phyloP scores from a whole-genome alignment of 192 early-diverging fungal genomes.

The Jimgerdemannia flammicorona region DNA sequence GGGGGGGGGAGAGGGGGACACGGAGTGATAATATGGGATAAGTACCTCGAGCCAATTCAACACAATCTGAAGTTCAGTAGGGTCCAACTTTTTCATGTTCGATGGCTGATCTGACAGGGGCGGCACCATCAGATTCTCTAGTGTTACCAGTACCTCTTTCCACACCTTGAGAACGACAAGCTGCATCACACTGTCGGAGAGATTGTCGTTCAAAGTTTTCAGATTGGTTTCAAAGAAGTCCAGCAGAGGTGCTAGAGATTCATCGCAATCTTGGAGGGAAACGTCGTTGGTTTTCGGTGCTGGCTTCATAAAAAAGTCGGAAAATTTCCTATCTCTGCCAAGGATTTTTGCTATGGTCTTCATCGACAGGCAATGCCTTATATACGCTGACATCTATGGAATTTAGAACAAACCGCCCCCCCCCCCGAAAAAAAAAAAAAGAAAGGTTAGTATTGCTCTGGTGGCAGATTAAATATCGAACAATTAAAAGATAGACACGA shows the following conservation, averaged over 20 bases:
- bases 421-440: conserved; percentile 6
- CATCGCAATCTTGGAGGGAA: conserved; percentile 52
- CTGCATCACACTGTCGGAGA: conserved; percentile 62
- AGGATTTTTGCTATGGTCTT: conserved; percentile 52
- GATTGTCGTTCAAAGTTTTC: conserved; percentile 57
- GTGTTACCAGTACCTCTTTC: conserved; percentile 62
- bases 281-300: conserved; percentile 30
- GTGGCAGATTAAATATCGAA: too few species aligned
- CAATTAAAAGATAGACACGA: too few species aligned
- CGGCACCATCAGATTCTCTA: conserved; percentile 70
- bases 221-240: conserved; percentile 77
- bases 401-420: too few species aligned
- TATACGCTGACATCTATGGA: conserved; percentile 52
- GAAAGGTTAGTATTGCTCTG: neutral
- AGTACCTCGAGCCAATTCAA: conserved; percentile 65
- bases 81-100: conserved; percentile 57
- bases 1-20: too few species aligned
- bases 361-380: conserved; percentile 59
- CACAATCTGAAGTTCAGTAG: conserved; percentile 60
- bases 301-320: conserved; percentile 14
- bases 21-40: neutral
- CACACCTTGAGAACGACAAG: conserved; percentile 66
- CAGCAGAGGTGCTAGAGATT: conserved; percentile 61
- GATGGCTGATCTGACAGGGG: conserved; percentile 59
- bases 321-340: conserved; percentile 50